phyloP scores from a whole-genome alignment of 768 basidiomycete genomes.

The Auricularia heimuer region DNA sequence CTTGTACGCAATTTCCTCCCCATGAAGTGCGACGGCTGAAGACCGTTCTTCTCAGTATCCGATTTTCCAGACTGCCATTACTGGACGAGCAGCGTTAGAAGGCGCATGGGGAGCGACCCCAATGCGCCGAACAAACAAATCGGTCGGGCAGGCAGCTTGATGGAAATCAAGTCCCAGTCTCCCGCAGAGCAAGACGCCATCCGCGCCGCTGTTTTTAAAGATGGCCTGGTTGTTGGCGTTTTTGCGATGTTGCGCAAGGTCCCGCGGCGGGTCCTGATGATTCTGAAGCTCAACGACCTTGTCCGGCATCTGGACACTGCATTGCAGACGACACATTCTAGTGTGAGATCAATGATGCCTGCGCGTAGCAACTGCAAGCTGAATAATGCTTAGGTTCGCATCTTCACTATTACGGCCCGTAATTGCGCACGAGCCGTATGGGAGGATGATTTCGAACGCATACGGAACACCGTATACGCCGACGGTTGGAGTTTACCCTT shows the following conservation, averaged over 20 bases:
- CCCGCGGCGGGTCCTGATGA: slow-evolving; percentile 76
- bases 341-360: slow-evolving; percentile 29
- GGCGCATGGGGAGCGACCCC: slow-evolving; percentile 40
- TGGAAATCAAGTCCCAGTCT: slow-evolving; percentile 63
- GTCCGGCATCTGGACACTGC: slow-evolving; percentile 70
- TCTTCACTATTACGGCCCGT: slow-evolving; percentile 86
- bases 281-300: slow-evolving; percentile 78
- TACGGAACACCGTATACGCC: slow-evolving; percentile 24
- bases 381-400: slow-evolving; percentile 45
- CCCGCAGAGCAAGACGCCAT: slow-evolving; percentile 75
- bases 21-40: no score
- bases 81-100: slow-evolving; percentile 69
- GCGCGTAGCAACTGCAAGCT: no score
- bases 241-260: slow-evolving; percentile 81
- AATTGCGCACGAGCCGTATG: slow-evolving; percentile 77
- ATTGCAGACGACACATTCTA: slow-evolving; percentile 79
- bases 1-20: slow-evolving; percentile 40
- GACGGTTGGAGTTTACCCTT: slow-evolving; percentile 15
- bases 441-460: slow-evolving; percentile 50
- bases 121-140: slow-evolving; percentile 27
- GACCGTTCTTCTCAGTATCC: slow-evolving; percentile 52
- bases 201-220: slow-evolving; percentile 70
- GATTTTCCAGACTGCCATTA: slow-evolving; percentile 90
- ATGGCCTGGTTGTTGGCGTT: slow-evolving; percentile 75
- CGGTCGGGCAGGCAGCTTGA: slow-evolving; percentile 62